A percentile compares a stretch with the other conserved stretches of the same genome.
phyloP scores from a whole-genome alignment of 2,329 filamentous ascomycete genomes.

The Daldinia sp. region DNA sequence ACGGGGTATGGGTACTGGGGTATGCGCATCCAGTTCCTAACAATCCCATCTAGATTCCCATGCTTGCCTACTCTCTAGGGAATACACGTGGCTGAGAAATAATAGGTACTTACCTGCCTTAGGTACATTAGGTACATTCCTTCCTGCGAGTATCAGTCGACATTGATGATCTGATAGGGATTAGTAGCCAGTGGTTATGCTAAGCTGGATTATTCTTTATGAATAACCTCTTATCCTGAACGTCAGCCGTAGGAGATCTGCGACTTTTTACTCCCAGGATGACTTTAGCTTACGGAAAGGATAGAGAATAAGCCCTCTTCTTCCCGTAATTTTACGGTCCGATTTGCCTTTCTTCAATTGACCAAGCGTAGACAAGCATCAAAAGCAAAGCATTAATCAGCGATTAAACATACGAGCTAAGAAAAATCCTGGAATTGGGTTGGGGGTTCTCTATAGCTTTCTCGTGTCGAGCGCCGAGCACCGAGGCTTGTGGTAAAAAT shows the following conservation, averaged over 20 bases:
- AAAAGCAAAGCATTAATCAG: constrained; percentile 1
- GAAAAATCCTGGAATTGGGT: background rate
- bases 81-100: constrained; percentile 20
- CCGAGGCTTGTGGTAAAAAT: constrained; percentile 18
- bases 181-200: constrained; percentile 2
- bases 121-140: background rate
- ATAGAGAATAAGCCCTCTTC: constrained; percentile 1
- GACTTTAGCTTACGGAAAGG: constrained; percentile 6
- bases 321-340: constrained; percentile 3
- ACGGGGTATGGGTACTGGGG: background rate
- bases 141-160: constrained; percentile 38
- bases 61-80: background rate
- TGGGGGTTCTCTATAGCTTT: background rate
- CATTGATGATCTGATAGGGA: constrained; percentile 26
- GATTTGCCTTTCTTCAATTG: background rate
- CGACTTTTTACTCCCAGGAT: constrained; percentile 29
- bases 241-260: constrained; percentile 38
- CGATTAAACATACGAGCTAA: constrained; percentile 25
- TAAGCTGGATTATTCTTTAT: constrained; percentile 29
- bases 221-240: constrained; percentile 26
- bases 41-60: constrained; percentile 10
- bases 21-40: background rate
- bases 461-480: constrained; percentile 7
- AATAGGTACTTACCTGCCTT: background rate
- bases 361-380: background rate